Base-by-base conservation (phyloP, 139 green algal genomes). In the Chlamydomonas applanata region DNA sequence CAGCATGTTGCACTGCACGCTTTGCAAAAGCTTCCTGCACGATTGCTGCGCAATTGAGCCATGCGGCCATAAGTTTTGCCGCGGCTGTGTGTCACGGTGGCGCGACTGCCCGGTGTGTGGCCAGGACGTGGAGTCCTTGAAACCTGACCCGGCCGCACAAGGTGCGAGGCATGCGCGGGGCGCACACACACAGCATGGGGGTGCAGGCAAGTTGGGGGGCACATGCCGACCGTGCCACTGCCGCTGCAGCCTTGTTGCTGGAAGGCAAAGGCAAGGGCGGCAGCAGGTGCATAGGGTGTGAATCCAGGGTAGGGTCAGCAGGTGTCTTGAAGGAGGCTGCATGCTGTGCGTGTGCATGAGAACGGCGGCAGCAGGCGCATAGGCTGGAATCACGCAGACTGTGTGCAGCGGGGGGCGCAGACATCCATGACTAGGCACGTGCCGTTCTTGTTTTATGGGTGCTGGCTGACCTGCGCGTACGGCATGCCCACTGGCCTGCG, bases 31-130 rank as follows among this genome's bases (percentile, higher is more conserved):
- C 5, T 69, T 30, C 22, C 36, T 69, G 32, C 62, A 69, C 34
- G 11, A 54, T 7, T 17, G 25, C 24, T 5, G 17, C 22, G 7
- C 16, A 2, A 29, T 52, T 32, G 9, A 33, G 34, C 62, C 62
- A 3, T 69, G 62, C 78, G 56, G 62, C 40, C 72, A 81, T 62
- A 73, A 56, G n/a, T 83, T 80, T 53, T 86, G 81, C 75, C 53
- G 45, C 17, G 32, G 60, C 24, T 90, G 85, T 60, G 74, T 87
- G 14, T 29, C 49, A 9, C 60, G 24, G 22, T 82, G 71, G 3
- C 60, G 35, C 27, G 84, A 88, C 60, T 90, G 85, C 74, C 84
- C 84, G 3, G 54, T 85, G 20, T 90, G 85, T 68, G 85, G 85
- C 5, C 59, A 66, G 5, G 85, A 90, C 62, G 72, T 90, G 9